A percentile compares a stretch with the other conserved stretches of the same genome.
phyloP scores from a whole-genome alignment of 768 basidiomycete species.

The Lactarius hatsudake region DNA sequence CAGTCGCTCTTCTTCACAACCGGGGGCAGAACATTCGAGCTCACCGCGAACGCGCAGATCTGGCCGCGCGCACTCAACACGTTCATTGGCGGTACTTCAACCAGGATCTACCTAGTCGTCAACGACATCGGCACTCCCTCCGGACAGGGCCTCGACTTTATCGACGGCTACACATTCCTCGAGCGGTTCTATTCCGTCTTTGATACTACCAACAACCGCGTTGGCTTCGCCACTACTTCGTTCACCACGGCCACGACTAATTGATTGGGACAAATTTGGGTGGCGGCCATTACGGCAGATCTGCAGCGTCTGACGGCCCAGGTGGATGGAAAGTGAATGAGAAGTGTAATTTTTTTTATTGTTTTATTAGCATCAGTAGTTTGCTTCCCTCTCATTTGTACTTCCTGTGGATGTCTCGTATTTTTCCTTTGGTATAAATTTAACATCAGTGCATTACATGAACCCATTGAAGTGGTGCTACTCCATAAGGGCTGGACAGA shows the following conservation, averaged over 20 bases:
- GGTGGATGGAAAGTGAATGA: background rate
- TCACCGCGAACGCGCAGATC: constrained; percentile 46
- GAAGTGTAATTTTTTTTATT: background rate
- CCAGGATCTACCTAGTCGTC: constrained; percentile 41
- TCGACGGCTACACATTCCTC: constrained; percentile 53
- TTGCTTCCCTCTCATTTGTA: background rate
- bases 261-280: constrained; percentile 2
- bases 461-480: background rate
- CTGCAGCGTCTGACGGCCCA: background rate
- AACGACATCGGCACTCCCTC: constrained; percentile 38
- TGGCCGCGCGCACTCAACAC: constrained; percentile 45
- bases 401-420: background rate
- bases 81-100: constrained; percentile 40
- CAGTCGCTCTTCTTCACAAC: constrained; percentile 36
- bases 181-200: constrained; percentile 66
- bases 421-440: background rate
- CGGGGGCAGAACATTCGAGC: constrained; percentile 35
- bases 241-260: constrained; percentile 48
- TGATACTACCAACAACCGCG: constrained; percentile 54
- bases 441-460: background rate
- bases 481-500: background rate
- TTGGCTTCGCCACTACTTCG: constrained; percentile 54
- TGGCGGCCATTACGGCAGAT: background rate
- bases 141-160: constrained; percentile 52
- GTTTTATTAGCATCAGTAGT: background rate